Percentiles rank a stretch among this genome's conserved stretches.
These are phyloP conservation scores for Dictyostelium brefeldianum DNA, from an alignment of 78 protist genomes.

Conservation along the genomic window DNA sequence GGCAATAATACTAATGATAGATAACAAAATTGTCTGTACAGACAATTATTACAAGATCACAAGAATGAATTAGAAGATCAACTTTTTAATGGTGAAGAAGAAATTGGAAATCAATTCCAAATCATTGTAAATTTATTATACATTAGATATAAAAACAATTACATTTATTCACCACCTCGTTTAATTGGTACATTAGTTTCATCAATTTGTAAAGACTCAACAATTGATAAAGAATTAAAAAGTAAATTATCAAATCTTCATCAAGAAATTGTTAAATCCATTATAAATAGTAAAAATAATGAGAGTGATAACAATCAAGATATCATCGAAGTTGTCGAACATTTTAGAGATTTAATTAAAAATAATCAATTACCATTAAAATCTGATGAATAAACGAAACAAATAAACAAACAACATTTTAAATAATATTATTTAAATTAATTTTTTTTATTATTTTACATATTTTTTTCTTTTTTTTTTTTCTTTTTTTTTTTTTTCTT, in stretches of 20 bases:
- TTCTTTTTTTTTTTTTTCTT: no score
- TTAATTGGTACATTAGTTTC: slow-evolving; percentile 39
- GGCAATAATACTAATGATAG: no score
- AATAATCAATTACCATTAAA: neutral
- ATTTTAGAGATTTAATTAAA: neutral
- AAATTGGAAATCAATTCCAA: slow-evolving; percentile 61
- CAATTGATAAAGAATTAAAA: neutral
- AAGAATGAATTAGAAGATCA: slow-evolving; percentile 30
- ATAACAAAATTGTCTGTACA: no score
- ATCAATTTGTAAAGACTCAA: neutral
- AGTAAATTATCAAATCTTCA: neutral
- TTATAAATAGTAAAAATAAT: slow-evolving; percentile 6
- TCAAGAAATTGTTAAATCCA: slow-evolving; percentile 31
- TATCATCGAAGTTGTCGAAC: neutral
- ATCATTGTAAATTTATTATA: slow-evolving; percentile 41
- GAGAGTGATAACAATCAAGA: neutral
- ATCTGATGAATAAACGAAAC: no score
- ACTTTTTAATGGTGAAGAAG: slow-evolving; percentile 21
- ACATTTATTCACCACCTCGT: slow-evolving; percentile 38
- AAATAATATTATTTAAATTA: no score
- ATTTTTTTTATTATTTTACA: no score
- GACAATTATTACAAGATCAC: slow-evolving; percentile 18
- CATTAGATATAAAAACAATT: slow-evolving; percentile 31
- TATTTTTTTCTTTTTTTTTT: no score
- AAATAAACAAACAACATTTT: no score